phyloP scores from a whole-genome alignment of 306 rosid species.

The Begonia loranthoides region DNA sequence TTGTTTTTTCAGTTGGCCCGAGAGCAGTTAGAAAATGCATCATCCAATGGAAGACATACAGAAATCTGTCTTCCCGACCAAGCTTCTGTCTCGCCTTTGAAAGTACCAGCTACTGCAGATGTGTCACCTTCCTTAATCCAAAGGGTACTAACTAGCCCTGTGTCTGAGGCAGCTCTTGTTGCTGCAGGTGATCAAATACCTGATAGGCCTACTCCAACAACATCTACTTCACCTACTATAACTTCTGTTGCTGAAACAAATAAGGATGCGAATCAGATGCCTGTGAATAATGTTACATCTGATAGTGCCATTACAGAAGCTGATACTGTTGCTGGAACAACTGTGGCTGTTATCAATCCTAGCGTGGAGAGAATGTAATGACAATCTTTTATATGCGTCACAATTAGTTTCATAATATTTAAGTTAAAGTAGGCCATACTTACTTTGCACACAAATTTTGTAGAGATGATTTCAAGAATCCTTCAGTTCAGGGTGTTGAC shows the following conservation, averaged over 20 bases:
- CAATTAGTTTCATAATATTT: too few species aligned
- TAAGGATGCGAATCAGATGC: conserved; percentile 29
- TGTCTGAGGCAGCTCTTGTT: conserved; percentile 46
- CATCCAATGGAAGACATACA: conserved; percentile 30
- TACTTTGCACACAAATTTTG: conserved; percentile 2
- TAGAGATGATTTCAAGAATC: conserved; percentile 32
- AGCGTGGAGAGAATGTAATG: conserved; percentile 42
- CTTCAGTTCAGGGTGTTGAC: conserved; percentile 27
- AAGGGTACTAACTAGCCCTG: conserved; percentile 50
- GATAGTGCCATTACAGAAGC: conserved; percentile 21
- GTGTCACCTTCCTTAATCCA: conserved; percentile 25
- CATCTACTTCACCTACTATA: conserved; percentile 42
- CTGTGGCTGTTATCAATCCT: conserved; percentile 20
- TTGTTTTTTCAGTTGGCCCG: conserved; percentile 59
- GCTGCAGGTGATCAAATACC: conserved; percentile 26
- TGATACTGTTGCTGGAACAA: conserved; percentile 16
- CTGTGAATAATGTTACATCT: conserved; percentile 25
- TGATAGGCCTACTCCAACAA: conserved; percentile 28
- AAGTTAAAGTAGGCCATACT: background rate
- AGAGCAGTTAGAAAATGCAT: conserved; percentile 45
- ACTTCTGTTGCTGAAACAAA: conserved; percentile 22
- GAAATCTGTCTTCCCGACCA: conserved; percentile 25
- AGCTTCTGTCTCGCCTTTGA: conserved; percentile 35
- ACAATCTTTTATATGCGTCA: conserved; percentile 7
- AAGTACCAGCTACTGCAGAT: conserved; percentile 30